These are phyloP conservation scores for Lactarius trivialis DNA, from an alignment of 768 basidiomycete genomes.

Conservation along the genomic window DNA sequence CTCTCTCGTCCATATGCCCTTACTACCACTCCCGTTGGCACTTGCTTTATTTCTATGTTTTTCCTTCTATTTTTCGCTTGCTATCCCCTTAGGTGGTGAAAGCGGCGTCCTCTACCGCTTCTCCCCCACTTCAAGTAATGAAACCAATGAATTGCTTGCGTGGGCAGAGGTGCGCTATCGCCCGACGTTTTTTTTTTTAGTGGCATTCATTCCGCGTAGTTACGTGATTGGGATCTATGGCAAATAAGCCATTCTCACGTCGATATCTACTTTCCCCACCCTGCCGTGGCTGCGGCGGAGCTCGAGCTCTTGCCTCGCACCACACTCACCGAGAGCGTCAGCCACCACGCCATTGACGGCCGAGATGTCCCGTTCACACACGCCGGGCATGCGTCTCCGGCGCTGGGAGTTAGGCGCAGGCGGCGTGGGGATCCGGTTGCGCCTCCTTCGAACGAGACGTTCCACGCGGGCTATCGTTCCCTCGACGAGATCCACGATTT, in stretches of 20 bases:
- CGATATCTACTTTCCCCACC: conserved; percentile 41
- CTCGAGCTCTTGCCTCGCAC: conserved; percentile 21
- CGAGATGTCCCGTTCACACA: conserved; percentile 33
- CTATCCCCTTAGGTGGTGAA: not conserved
- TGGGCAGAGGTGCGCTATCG: conserved; percentile 17
- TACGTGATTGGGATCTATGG: conserved; percentile 47
- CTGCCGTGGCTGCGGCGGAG: conserved; percentile 22
- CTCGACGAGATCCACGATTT: conserved; percentile 49
- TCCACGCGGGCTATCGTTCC: conserved; percentile 48
- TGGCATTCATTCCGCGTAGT: conserved; percentile 28
- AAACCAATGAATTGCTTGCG: conserved; percentile 10
- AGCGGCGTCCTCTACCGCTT: conserved; percentile 16
- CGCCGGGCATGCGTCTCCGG: conserved; percentile 25
- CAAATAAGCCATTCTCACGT: conserved; percentile 39
- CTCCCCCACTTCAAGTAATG: conserved; percentile 1
- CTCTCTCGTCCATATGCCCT: not conserved
- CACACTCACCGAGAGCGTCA: conserved; percentile 8
- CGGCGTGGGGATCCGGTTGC: conserved; percentile 17
- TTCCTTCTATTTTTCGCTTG: not conserved
- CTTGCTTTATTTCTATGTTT: not conserved
- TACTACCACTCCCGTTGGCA: not conserved
- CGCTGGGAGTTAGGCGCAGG: conserved; percentile 14
- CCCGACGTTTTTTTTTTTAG: not conserved
- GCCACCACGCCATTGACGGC: conserved; percentile 23
- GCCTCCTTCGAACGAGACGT: conserved; percentile 30